Evolutionary conservation across 2,329 filamentous ascomycete genomes (phyloP), one percentile per base, ranked within the genome.

Genomic region (Diaporthe australafricana): DNA sequence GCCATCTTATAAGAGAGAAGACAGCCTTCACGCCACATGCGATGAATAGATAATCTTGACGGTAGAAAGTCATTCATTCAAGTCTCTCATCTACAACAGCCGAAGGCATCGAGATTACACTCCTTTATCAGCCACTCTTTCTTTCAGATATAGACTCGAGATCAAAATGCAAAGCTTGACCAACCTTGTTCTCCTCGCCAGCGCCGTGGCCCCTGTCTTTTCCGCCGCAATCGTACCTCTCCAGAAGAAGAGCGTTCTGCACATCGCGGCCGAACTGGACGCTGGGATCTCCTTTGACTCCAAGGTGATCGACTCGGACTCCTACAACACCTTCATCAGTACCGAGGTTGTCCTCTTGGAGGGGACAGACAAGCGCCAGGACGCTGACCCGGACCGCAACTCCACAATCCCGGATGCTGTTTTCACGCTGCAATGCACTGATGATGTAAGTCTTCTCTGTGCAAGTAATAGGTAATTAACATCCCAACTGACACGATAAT

Each of bases 321-420:
- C 60, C 2, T 65, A 65, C n/a, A 50, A 65, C 6, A 12, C 45
- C 7, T 65, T 65, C n/a, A 12, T 65, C 6, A 65, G 45, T 45
- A 65, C 60, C 30, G 60, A 65, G 11, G 60, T 65, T 1, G 60
- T 65, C 30, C n/a, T 65, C 14, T 30, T 65, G n/a, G n/a, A 65
- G 25, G 60, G 45, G 8, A 65, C 30, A 3, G 60, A 65, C n/a
- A 65, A 65, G 60, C 60, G 60, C 30, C 45, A 50, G 45, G 60
- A 65, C 25, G 45, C 45, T 5, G 60, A 65, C 45, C 42, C 60
- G n/a, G 30, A 65, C 20, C 60, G 60, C 30, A 25, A 25, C 30
- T 38, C 60, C 30, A 25, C n/a, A 6, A 65, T 65, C 8, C 60
- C 60, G 1, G 60, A 65, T 50, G 45, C 30, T 20, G 50, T 65